Evolutionary conservation across 176 grass and related monocot species (phyloP), one percentile per base, ranked within the genome.

Genomic region (Musa beccarii): DNA sequence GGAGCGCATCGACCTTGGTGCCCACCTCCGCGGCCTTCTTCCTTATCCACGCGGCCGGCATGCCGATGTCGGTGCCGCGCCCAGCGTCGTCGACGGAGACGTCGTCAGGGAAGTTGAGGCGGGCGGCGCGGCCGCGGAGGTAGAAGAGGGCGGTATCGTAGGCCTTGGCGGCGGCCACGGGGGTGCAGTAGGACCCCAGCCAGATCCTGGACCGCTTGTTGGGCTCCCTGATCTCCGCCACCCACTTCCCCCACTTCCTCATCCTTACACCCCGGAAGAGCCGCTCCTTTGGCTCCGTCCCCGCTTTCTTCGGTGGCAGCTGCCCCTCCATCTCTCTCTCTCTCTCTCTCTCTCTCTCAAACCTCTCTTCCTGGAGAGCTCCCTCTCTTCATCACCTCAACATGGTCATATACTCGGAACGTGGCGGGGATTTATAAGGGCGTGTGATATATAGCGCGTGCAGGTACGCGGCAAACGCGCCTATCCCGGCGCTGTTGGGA

Each of bases 191-290:
- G 3, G 90, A 93, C 0, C 94, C 94, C 5, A 98, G 82, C 94
- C 94, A 98, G 79, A 98, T 98, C 73, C 94, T 84, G 10, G 88
- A 87, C 0, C 94, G 94, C 86, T 93, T 98, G 82, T 93, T 92
- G 78, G 94, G 94, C 79, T 93, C 90, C 20, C 94, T 83, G 74
- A 98, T 93, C 90, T 98, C 94, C 67, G 94, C 94, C 67, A 98
- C 94, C 94, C 94, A 98, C 84, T 98, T 98, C 78, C 94, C 94
- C 94, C 94, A 98, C 86, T 98, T 98, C 2, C 94, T 76, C 94
- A 98, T 98, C 75, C 90, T 71, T 16, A 98, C 86, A 21, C 94
- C 94, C 49, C 90, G 72, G 80, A 87, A 98, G 69, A 87, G 87
- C 52, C 85, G 57, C 75, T 65, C 75, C 75, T 64, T 77, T 8